Conservation (phyloP, 2,329 filamentous ascomycete genomes). For the Trichoderma koningiopsis region DNA sequence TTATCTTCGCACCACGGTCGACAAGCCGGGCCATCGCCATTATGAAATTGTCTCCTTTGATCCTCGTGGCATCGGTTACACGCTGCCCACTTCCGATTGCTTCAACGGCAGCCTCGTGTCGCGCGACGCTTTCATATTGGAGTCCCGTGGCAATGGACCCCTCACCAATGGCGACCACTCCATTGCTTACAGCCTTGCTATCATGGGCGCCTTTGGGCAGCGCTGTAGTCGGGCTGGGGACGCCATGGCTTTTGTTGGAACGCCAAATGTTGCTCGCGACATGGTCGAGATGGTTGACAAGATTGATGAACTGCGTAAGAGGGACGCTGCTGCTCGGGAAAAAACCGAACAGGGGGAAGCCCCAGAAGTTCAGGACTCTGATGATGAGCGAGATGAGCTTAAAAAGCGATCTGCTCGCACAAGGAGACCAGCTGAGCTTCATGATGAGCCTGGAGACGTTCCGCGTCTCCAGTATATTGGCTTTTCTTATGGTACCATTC, state of each 20-base stretch:
- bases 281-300: constrained; percentile 50
- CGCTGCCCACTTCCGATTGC: constrained; percentile 44
- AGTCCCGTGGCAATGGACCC: constrained; percentile 38
- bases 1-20: constrained; percentile 35
- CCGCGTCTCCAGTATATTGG: constrained; percentile 50
- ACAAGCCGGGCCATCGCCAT: constrained; percentile 37
- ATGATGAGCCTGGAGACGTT: constrained; percentile 15
- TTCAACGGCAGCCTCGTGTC: constrained; percentile 38
- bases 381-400: constrained; percentile 21
- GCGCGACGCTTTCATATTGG: constrained; percentile 35
- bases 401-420: constrained; percentile 24
- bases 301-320: constrained; percentile 39
- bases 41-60: constrained; percentile 50
- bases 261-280: constrained; percentile 45
- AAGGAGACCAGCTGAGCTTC: neutral
- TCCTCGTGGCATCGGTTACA: constrained; percentile 45
- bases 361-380: neutral
- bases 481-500: constrained; percentile 48
- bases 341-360: neutral
- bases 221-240: constrained; percentile 36
- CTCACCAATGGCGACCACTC: constrained; percentile 28
- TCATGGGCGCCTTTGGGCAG: constrained; percentile 33
- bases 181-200: constrained; percentile 35
- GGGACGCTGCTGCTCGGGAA: neutral
- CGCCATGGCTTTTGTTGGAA: constrained; percentile 41